These are phyloP conservation scores for Penicillium waksmanii DNA, from an alignment of 495 filamentous ascomycete species.

Conservation along the genomic window DNA sequence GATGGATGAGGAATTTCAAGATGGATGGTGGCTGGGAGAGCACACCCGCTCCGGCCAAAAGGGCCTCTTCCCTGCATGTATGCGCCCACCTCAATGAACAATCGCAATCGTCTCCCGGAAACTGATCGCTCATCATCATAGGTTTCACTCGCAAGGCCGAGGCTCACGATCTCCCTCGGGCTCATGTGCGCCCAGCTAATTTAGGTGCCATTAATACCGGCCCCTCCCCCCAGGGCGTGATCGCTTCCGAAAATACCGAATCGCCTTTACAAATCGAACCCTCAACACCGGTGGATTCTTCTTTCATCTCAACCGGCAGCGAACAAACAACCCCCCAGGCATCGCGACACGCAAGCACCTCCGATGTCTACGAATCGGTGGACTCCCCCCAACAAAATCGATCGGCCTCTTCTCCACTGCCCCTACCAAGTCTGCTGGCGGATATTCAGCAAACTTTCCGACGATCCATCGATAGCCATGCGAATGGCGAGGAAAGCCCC, in stretches of 20 bases:
- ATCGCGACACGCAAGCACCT: constrained; percentile 48
- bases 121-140: constrained; percentile 6
- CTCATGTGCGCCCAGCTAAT: constrained; percentile 5
- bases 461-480: constrained; percentile 47
- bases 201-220: constrained; percentile 15
- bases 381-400: constrained; percentile 38
- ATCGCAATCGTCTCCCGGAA: neutral
- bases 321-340: constrained; percentile 53
- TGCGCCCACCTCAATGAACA: constrained; percentile 21
- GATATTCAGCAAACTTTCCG: constrained; percentile 53
- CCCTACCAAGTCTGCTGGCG: constrained; percentile 41
- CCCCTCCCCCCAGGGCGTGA: constrained; percentile 9
- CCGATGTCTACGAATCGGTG: constrained; percentile 32
- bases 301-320: constrained; percentile 32
- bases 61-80: constrained; percentile 91
- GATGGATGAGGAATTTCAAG: constrained; percentile 94
- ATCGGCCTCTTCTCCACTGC: constrained; percentile 48
- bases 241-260: constrained; percentile 23
- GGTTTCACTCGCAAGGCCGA: constrained; percentile 30
- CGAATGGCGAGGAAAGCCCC: constrained; percentile 65
- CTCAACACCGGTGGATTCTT: constrained; percentile 20
- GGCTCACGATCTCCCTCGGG: constrained; percentile 13
- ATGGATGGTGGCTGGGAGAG: constrained; percentile 95
- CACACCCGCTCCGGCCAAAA: constrained; percentile 73
- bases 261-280: constrained; percentile 32